A percentile compares a stretch with the other conserved stretches of the same genome.
Conservation (phyloP, 1,284 basidiomycete genomes). For the Polyporus tsugae region DNA sequence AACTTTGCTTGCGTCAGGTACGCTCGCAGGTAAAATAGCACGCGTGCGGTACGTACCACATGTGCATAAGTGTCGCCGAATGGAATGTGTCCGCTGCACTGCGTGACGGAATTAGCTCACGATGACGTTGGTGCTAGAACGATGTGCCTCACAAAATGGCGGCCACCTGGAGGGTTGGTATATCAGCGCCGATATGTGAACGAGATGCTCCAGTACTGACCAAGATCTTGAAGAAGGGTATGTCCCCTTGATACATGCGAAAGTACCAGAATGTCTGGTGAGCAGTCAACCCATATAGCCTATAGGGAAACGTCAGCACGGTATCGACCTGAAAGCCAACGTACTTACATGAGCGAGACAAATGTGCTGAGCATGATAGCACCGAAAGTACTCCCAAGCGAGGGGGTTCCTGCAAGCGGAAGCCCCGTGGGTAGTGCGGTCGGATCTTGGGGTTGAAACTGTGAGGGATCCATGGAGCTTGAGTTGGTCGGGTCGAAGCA, state of each 20-base stretch:
- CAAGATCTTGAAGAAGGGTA: neutral
- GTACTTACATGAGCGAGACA: slow-evolving; percentile 5
- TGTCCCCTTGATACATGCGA: slow-evolving; percentile 5
- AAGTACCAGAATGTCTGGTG: slow-evolving; percentile 16
- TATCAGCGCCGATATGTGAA: neutral
- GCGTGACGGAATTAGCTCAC: too few species aligned
- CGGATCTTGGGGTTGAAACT: neutral
- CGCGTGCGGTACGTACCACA: neutral
- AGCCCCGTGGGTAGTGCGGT: neutral
- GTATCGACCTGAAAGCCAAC: neutral
- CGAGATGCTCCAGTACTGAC: neutral
- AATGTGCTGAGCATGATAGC: slow-evolving; percentile 13
- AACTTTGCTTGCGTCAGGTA: neutral
- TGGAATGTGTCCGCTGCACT: slow-evolving; percentile 9
- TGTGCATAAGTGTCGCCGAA: neutral
- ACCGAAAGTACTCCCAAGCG: slow-evolving; percentile 7
- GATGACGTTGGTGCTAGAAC: neutral
- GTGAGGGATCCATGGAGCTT: neutral
- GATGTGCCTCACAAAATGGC: neutral
- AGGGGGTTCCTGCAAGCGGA: neutral
- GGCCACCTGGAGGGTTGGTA: neutral
- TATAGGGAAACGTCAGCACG: neutral
- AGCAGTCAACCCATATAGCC: slow-evolving; percentile 10
- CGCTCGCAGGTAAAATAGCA: neutral
- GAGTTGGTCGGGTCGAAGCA: neutral